Percentiles rank a stretch among this genome's conserved stretches.
Conservation (phyloP, 768 basidiomycete species). For the Russula virescens region DNA sequence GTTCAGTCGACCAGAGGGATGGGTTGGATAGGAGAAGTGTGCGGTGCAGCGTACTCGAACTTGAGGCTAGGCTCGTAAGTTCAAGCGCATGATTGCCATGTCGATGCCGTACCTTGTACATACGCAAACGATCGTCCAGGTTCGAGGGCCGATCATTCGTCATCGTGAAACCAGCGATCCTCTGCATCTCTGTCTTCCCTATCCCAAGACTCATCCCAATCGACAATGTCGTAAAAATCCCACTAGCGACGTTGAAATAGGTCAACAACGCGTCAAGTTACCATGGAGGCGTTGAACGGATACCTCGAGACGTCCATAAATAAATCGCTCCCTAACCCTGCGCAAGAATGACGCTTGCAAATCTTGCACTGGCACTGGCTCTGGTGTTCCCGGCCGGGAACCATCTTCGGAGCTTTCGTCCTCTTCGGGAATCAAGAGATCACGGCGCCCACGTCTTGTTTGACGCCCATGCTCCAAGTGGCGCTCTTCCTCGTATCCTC, state of each 20-base stretch:
- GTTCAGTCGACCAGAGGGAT: background rate
- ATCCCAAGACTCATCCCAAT: slow-evolving; percentile 73
- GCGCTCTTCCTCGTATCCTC: slow-evolving; percentile 73
- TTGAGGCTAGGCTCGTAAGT: too few species aligned
- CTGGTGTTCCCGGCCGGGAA: slow-evolving; percentile 39
- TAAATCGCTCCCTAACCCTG: slow-evolving; percentile 59
- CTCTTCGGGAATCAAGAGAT: slow-evolving; percentile 60
- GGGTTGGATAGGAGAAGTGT: background rate
- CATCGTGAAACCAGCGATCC: slow-evolving; percentile 71
- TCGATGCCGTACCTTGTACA: background rate
- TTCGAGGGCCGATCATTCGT: slow-evolving; percentile 33
- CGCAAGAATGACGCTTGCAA: slow-evolving; percentile 44
- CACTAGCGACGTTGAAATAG: slow-evolving; percentile 37
- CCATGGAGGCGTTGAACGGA: slow-evolving; percentile 26
- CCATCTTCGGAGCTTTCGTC: slow-evolving; percentile 53
- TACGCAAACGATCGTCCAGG: background rate
- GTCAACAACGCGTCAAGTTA: background rate
- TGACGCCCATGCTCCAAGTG: slow-evolving; percentile 55
- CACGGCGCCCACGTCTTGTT: slow-evolving; percentile 39
- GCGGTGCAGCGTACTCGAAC: background rate
- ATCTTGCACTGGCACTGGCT: slow-evolving; percentile 43
- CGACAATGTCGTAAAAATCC: slow-evolving; percentile 63
- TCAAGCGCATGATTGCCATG: background rate
- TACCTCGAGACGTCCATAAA: slow-evolving; percentile 72
- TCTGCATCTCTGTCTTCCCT: slow-evolving; percentile 54